Evolutionary conservation across 2,329 filamentous ascomycete genomes (phyloP).

Genomic region (Pseudocercospora musae): DNA sequence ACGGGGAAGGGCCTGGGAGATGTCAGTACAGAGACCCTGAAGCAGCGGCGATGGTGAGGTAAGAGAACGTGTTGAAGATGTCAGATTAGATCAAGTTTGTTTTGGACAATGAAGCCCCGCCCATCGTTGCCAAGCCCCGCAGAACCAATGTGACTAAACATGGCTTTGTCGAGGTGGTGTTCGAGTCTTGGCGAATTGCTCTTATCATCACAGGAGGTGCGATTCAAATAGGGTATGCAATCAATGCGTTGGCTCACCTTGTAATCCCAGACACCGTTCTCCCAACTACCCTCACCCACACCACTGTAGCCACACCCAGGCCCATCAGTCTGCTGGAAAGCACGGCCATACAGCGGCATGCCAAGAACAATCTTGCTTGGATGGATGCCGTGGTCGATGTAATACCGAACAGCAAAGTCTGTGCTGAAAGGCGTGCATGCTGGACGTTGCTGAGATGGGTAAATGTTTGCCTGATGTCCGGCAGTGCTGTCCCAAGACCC

Average conservation of each 20-base stretch:
- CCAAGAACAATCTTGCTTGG: constrained; percentile 77
- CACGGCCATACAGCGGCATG: constrained; percentile 88
- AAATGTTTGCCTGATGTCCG: constrained; percentile 81
- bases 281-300: constrained; percentile 77
- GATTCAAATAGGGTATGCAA: background rate
- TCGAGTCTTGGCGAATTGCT: constrained; percentile 22
- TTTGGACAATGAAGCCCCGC: constrained; percentile 17
- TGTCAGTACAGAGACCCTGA: constrained; percentile 3
- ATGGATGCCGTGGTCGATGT: constrained; percentile 59
- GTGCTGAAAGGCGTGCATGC: constrained; percentile 75
- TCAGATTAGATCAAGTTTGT: constrained; percentile 43
- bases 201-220: constrained; percentile 49
- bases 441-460: constrained; percentile 56
- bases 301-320: constrained; percentile 67
- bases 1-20: constrained; percentile 60
- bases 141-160: constrained; percentile 2
- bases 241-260: constrained; percentile 49
- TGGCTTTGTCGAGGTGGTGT: constrained; percentile 10
- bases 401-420: constrained; percentile 66
- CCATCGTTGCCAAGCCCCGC: constrained; percentile 12
- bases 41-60: background rate
- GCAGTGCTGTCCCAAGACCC: constrained; percentile 72
- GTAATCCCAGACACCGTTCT: constrained; percentile 82
- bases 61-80: background rate
- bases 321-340: constrained; percentile 76